phyloP scores from a whole-genome alignment of 2,329 filamentous ascomycete species.

The Fusarium hainanense region DNA sequence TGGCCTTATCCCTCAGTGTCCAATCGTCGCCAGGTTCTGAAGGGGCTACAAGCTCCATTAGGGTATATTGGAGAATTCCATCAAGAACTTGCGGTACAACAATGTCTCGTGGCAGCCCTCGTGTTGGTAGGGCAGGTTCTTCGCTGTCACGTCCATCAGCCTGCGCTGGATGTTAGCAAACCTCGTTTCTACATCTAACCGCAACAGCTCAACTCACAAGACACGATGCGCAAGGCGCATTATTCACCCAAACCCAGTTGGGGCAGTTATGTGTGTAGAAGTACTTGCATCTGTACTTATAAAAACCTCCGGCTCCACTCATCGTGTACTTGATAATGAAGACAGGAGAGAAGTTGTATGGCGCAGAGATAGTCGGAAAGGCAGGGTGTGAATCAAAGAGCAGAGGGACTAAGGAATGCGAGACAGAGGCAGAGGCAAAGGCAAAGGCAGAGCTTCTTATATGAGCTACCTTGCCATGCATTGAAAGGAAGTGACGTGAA shows the following conservation, averaged over 20 bases:
- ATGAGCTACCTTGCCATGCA: conserved; percentile 37
- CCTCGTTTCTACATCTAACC: neutral
- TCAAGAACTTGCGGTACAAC: conserved; percentile 59
- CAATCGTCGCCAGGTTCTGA: conserved; percentile 53
- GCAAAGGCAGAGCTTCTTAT: conserved; percentile 37
- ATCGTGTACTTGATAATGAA: conserved; percentile 40
- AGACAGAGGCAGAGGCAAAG: conserved; percentile 32
- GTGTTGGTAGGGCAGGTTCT: conserved; percentile 43
- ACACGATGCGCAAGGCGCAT: conserved; percentile 61
- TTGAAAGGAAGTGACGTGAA: conserved; percentile 42
- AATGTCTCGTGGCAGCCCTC: conserved; percentile 54
- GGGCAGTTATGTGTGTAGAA: conserved; percentile 63
- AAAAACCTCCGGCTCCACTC: conserved; percentile 57
- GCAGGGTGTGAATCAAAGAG: conserved; percentile 25
- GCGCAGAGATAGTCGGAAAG: conserved; percentile 10
- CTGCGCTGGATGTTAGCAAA: conserved; percentile 43
- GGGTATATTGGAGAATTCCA: conserved; percentile 59
- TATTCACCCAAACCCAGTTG: conserved; percentile 66
- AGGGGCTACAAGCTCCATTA: conserved; percentile 59
- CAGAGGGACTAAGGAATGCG: conserved; percentile 22
- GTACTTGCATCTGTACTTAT: conserved; percentile 67
- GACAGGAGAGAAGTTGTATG: conserved; percentile 8
- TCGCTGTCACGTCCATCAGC: conserved; percentile 62
- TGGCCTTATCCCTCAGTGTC: conserved; percentile 51
- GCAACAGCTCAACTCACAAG: conserved; percentile 54